Conservation (phyloP, 441 rosid species). For the Syzygium syzygioides region DNA sequence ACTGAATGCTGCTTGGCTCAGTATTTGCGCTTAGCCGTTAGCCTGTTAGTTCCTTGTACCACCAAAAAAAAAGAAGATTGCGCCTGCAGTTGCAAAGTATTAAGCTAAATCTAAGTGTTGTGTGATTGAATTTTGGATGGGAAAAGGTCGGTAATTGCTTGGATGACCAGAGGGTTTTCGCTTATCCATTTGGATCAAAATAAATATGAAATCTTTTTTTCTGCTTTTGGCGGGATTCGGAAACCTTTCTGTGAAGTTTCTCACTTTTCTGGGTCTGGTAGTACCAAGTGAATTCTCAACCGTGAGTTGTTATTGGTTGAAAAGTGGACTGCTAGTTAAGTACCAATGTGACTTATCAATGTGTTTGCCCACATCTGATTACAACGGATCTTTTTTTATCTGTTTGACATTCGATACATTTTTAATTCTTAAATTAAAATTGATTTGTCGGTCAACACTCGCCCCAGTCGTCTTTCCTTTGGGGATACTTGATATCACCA, state of each 20-base stretch:
- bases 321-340: neutral
- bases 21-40: neutral
- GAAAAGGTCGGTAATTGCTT: neutral
- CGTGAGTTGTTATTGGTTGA: neutral
- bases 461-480: slow-evolving; percentile 81
- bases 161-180: neutral
- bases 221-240: neutral
- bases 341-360: neutral
- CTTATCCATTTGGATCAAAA: neutral
- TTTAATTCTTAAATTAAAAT: neutral
- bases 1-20: neutral
- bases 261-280: neutral
- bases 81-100: neutral
- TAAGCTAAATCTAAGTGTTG: neutral
- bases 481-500: slow-evolving; percentile 95
- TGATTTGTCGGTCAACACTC: slow-evolving; percentile 15
- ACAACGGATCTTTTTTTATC: neutral
- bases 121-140: neutral
- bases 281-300: neutral
- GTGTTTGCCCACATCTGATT: neutral
- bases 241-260: neutral
- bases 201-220: neutral
- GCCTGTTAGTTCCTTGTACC: neutral
- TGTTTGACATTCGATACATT: neutral
- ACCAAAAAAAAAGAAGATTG: neutral